These are phyloP conservation scores for Austroboletus niveus DNA, from an alignment of 1,284 basidiomycete species.

Conservation along the genomic window DNA sequence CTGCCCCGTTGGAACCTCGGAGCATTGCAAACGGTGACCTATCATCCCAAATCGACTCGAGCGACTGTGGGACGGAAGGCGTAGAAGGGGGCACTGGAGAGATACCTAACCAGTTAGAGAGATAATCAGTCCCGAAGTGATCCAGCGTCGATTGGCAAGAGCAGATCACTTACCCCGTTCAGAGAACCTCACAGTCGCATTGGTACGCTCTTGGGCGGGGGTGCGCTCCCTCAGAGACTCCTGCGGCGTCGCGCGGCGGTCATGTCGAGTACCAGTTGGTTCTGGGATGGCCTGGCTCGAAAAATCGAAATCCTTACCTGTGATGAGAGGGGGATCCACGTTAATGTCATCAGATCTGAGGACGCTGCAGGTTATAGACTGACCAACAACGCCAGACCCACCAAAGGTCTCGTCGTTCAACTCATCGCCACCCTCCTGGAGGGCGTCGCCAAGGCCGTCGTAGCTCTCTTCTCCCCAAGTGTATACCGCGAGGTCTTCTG, in stretches of 20 bases:
- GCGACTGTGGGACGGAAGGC: slow-evolving; percentile 39
- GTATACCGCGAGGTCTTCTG: slow-evolving; percentile 81
- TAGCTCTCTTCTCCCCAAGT: slow-evolving; percentile 90
- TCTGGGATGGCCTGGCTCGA: slow-evolving; percentile 43
- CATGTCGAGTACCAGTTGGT: slow-evolving; percentile 8
- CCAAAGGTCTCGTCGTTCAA: slow-evolving; percentile 98
- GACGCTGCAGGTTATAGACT: slow-evolving; percentile 53
- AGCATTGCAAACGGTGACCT: slow-evolving; percentile 71
- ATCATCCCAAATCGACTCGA: slow-evolving; percentile 79
- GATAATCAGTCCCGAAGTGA: slow-evolving; percentile 8
- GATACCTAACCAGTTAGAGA: slow-evolving; percentile 28
- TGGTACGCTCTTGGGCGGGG: slow-evolving; percentile 27
- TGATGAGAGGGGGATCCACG: slow-evolving; percentile 1
- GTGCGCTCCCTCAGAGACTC: slow-evolving; percentile 27
- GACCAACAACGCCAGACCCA: slow-evolving; percentile 63
- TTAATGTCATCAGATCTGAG: slow-evolving; percentile 20
- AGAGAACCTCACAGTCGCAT: slow-evolving; percentile 15
- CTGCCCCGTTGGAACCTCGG: slow-evolving; percentile 51
- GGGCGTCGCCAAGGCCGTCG: slow-evolving; percentile 84
- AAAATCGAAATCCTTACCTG: slow-evolving; percentile 95
- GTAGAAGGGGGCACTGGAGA: slow-evolving; percentile 33
- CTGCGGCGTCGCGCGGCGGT: slow-evolving; percentile 19
- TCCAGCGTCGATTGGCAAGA: slow-evolving; percentile 9
- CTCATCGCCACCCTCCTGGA: slow-evolving; percentile 88
- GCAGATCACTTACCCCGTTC: slow-evolving; percentile 31